Base-by-base conservation (phyloP, 768 basidiomycete species). In the Lactarius vividus region DNA sequence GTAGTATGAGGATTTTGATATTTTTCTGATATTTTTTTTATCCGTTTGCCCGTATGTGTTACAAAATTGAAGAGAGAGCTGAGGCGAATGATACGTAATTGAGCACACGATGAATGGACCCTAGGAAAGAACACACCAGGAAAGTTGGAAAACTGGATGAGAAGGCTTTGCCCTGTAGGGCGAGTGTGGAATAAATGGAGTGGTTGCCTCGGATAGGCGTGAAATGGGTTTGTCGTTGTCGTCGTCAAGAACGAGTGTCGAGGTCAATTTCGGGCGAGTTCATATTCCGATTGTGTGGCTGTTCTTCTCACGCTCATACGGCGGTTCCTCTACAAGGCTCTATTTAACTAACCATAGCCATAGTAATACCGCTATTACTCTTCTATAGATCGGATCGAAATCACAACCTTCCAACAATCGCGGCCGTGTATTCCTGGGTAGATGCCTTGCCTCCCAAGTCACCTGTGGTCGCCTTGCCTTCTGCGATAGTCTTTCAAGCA, bases 381-480 rank as follows among this genome's bases (percentile, higher is more conserved):
- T 64, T 72, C 72, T 61, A 73, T 39, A 15, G 23, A 39, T 31
- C 4, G 4, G 37, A 35, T 13, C 69, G 20, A 39, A 8, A 39
- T 57, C 57, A 67, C 71, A 96, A 79, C 80, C 86, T 94, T 68
- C 80, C 72, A 68, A 97, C 88, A 78, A 98, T 96, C 31, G 94
- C 90, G 61, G 85, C 75, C 49, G 96, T 96, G 80, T 92, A 98
- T 77, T 97, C 88, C 76, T 82, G 82, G 3, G 97, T 99, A 39
- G 87, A 86, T 18, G 96, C 85, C 76, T 91, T 95, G 49, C 97
- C 97, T 26, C 97, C 95, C 65, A 99, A 80, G 77, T 99, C 97
- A 35, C 96, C 92, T 9, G 97, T 99, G 76, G 98, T 96, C 49
- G 82, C 77, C 80, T 92, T 94, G 71, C 97, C 97, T 79, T 97